Evolutionary conservation across 495 filamentous ascomycete species (phyloP), one percentile per base, ranked within the genome.

Genomic region (Aspergillus ostianus): DNA sequence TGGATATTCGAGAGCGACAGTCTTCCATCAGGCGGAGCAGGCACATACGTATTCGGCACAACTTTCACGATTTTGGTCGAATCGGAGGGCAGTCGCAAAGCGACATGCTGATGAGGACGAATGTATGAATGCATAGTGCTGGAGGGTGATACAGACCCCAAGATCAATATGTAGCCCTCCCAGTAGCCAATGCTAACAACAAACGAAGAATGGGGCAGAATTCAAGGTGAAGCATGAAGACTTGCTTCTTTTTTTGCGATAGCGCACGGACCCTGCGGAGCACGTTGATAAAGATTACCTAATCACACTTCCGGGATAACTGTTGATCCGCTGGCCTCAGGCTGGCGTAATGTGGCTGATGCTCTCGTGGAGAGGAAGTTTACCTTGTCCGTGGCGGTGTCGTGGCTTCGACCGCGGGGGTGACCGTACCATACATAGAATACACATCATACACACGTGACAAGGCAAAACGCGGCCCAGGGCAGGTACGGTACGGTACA

Each of bases 41-140:
- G 64, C 48, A 86, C 89, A 72, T 85, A 92, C 90, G 87, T 90
- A 79, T 92, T 85, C 32, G 89, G 89, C 47, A 80, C 73, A n/a
- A 91, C 73, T 65, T 90, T 81, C 17, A 86, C 64, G 44, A 91
- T 77, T 64, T 84, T 85, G 27, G 84, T 71, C 46, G 80, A 73
- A 17, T 85, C 87, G 32, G 90, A 91, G 3, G 89, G 87, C 17
- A 92, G 80, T 60, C 84, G 80, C 23, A 93, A 70, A 23, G 74
- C 84, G 55, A 90, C 82, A 70, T 83, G 85, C 13, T 84, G 77
- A 65, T 88, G 73, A 6, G 89, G 86, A 56, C 80, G 77, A 60
- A 93, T 80, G 30, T 80, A 77, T 10, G 77, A 76, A 64, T 77
- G 72, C 77, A 81, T 78, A 32, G 23, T 68, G 55, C 3, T 5